Base-by-base conservation (phyloP, 331 rosid genomes). In the Pyracantha coccinea region DNA sequence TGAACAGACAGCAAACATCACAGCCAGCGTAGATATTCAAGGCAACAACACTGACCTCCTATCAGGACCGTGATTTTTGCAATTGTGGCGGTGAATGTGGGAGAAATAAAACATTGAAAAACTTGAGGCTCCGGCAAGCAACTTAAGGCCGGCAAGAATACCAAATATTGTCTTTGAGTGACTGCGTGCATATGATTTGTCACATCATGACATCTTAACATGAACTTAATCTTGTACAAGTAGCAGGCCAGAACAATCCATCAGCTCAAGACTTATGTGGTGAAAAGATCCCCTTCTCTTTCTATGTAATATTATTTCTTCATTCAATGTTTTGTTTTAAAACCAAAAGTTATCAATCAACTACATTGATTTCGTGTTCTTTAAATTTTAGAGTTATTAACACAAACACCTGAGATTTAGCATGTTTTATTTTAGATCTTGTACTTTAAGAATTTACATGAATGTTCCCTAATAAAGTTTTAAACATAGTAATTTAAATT, bases 21-120 rank as follows among this genome's bases (percentile, higher is more conserved):
- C 52, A 38, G 77, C 89, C 57, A 67, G 68, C 24, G 86, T 82
- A 11, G 89, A 85, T 74, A 35, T 79, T 55, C 16, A 68, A 17
- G 4, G 58, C 7, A 32, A 31, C 19, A 67, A 76, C 6, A 47
- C 44, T 1, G 87, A 83, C 80, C 85, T 83, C 71, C 80, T 85
- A 31, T 55, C 4, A 57, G 88, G 86, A 60, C 89, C 86, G 0
- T 83, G 85, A 78, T 64, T 45, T 45, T 45, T 0, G 7, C 53
- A 2, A 33, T 19, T 29, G n/a, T 4, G 44, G 14, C 27, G 19
- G 27, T 44, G 68, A 13, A 27, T 16, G 69, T 12, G 74, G 24
- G 44, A 32, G 33, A 61, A 33, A 54, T 45, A 45, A 14, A 68
- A 44, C 7, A 15, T 15, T 60, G 52, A 35, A 45, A 59, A 60